Evolutionary conservation across 768 basidiomycete species (phyloP), one percentile per base, ranked within the genome.

Genomic region (Myochromella boudieri): DNA sequence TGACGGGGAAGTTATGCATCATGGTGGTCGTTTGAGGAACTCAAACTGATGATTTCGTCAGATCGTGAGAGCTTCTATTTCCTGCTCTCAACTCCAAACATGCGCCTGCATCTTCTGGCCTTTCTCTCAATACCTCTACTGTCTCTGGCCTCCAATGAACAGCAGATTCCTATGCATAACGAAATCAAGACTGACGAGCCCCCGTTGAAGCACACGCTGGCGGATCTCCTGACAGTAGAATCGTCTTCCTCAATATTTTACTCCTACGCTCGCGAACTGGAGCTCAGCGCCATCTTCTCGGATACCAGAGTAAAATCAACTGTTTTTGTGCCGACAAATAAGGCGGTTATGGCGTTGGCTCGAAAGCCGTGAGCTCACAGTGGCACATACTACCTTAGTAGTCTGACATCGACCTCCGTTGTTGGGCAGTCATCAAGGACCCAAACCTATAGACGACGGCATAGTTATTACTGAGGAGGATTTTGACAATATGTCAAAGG

Each of bases 271-370:
- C 76, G 89, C 5, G 89, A 91, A 57, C 69, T 83, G 1, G 72
- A 79, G 54, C 54, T 85, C n/a, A 84, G 82, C 59, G 57, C 60
- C 24, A 68, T 72, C 8, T 76, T 92, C 40, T 59, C 63, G 14
- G 67, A 74, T 26, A 44, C 60, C 6, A 45, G 46, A n/a, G 46
- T 58, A 1, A 70, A 64, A 6, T 64, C 70, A 44, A 91, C 91
- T 0, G 42, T 95, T 8, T 74, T 95, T 33, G 91, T 85, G 4
- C 92, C 92, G 0, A 89, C 87, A 20, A 94, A 95, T 65, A 88
- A 85, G 63, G 92, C 91, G 7, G 81, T 94, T 12, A 90, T 92
- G 80, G 83, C 84, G 3, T 68, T 93, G 43, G 63, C 82, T 2
- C 69, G 82, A 58, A 93, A 94, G 66, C 92, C 92, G 89, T 94